Conservation (phyloP, 352 stramenopile species). For the Phytophthora nicotianae region DNA sequence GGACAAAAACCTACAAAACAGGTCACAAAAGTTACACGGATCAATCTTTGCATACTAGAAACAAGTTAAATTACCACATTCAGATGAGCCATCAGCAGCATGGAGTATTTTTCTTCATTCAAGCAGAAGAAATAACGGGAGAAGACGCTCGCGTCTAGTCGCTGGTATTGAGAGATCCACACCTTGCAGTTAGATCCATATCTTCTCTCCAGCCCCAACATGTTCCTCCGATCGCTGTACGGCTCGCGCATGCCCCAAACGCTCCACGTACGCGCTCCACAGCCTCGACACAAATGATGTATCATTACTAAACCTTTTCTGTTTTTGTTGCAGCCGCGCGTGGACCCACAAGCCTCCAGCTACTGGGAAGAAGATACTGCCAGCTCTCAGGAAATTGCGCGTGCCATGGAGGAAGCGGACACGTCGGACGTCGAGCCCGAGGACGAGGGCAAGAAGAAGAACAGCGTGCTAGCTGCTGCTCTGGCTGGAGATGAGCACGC, state of each 20-base stretch:
- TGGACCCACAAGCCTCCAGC: slow-evolving; percentile 66
- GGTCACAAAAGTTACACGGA: slow-evolving; percentile 12
- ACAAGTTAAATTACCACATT: slow-evolving; percentile 1
- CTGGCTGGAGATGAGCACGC: slow-evolving; percentile 31
- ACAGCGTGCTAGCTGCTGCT: slow-evolving; percentile 30
- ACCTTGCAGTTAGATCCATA: slow-evolving; percentile 6
- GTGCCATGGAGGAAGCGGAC: slow-evolving; percentile 67
- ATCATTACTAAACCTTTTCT: slow-evolving; percentile 5
- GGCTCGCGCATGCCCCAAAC: slow-evolving; percentile 79
- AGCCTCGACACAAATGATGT: neutral
- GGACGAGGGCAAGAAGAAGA: slow-evolving; percentile 60
- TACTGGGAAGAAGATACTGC: slow-evolving; percentile 85
- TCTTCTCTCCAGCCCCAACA: slow-evolving; percentile 17
- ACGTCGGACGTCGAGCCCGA: slow-evolving; percentile 30
- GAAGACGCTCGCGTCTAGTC: slow-evolving; percentile 22
- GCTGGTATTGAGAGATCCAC: slow-evolving; percentile 4
- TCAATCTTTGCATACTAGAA: slow-evolving; percentile 1
- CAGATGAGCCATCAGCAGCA: slow-evolving; percentile 12
- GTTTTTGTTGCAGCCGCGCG: slow-evolving; percentile 50
- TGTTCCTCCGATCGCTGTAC: slow-evolving; percentile 85
- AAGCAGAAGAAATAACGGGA: slow-evolving; percentile 24
- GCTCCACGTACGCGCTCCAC: slow-evolving; percentile 53
- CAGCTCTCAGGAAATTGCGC: slow-evolving; percentile 65
- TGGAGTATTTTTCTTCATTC: slow-evolving; percentile 12
- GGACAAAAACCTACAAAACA: slow-evolving; percentile 5